A percentile compares a stretch with the other conserved stretches of the same genome.
Evolutionary conservation across 129 eudicot genomes (phyloP).

Genomic region (Tanacetum coccineum): DNA sequence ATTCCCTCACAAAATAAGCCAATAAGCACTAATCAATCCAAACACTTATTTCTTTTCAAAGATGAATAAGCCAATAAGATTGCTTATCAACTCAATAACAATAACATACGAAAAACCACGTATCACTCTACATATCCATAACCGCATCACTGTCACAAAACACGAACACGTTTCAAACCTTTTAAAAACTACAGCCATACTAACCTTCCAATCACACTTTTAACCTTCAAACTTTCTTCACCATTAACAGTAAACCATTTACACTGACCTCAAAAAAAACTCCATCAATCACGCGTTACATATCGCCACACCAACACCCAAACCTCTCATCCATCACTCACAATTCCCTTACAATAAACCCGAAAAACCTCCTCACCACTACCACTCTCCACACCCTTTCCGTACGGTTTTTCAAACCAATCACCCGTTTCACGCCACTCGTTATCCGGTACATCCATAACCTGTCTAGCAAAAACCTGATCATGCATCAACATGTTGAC

Average conservation of each 20-base stretch:
- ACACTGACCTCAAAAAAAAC: slow-evolving; percentile 42
- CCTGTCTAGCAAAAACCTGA: slow-evolving; percentile 51
- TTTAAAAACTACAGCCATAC: slow-evolving; percentile 44
- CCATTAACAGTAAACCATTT: slow-evolving; percentile 26
- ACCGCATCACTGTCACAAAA: slow-evolving; percentile 27
- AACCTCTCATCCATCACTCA: slow-evolving; percentile 14
- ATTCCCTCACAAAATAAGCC: neutral
- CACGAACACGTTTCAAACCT: slow-evolving; percentile 45
- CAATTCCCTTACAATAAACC: slow-evolving; percentile 29
- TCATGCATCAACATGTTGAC: slow-evolving; percentile 56
- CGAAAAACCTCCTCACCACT: slow-evolving; percentile 31
- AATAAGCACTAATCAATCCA: neutral
- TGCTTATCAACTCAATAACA: neutral
- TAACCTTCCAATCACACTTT: slow-evolving; percentile 57
- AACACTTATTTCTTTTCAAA: neutral
- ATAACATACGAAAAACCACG: neutral
- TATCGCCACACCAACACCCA: slow-evolving; percentile 51
- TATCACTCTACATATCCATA: slow-evolving; percentile 43
- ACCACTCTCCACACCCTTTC: slow-evolving; percentile 22
- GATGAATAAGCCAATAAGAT: neutral
- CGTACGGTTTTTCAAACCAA: slow-evolving; percentile 40
- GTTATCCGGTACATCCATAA: slow-evolving; percentile 46
- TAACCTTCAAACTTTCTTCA: slow-evolving; percentile 26
- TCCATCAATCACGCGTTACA: slow-evolving; percentile 35
- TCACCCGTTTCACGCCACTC: slow-evolving; percentile 56